Evolutionary conservation across 257 asterid species (phyloP).

Genomic region (Lycium barbarum): DNA sequence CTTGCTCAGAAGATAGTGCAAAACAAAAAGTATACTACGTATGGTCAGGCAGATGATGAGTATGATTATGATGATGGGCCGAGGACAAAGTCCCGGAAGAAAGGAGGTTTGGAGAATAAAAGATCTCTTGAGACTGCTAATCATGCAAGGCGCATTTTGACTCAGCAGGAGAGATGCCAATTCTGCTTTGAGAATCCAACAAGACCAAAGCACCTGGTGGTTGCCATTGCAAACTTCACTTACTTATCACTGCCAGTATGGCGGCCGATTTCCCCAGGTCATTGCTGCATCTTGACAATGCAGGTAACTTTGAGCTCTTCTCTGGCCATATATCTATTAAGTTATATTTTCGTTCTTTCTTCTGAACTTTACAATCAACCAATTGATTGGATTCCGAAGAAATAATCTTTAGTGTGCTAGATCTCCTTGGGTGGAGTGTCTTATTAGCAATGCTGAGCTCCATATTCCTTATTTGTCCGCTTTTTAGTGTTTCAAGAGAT

Average conservation of each 20-base stretch:
- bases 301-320: slow-evolving; percentile 57
- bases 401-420: neutral
- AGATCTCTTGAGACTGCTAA: slow-evolving; percentile 55
- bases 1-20: slow-evolving; percentile 76
- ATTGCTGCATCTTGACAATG: slow-evolving; percentile 83
- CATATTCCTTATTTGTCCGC: neutral
- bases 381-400: neutral
- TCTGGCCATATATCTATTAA: neutral
- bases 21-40: slow-evolving; percentile 60
- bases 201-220: slow-evolving; percentile 86
- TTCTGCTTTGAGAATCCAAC: slow-evolving; percentile 89
- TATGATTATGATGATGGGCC: slow-evolving; percentile 91
- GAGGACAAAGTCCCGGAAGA: slow-evolving; percentile 65
- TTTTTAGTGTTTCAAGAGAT: neutral
- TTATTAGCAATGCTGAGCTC: neutral
- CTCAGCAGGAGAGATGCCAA: slow-evolving; percentile 89
- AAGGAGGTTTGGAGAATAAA: slow-evolving; percentile 51
- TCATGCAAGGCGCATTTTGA: slow-evolving; percentile 64
- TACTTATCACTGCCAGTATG: slow-evolving; percentile 81
- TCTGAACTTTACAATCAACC: neutral
- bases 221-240: slow-evolving; percentile 84
- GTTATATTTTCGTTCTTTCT: neutral
- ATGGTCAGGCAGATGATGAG: slow-evolving; percentile 89
- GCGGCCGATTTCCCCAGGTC: slow-evolving; percentile 82
- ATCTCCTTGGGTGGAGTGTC: neutral